Evolutionary conservation across 179 eudicot species (phyloP).

Genomic region (Drosera spatulata): DNA sequence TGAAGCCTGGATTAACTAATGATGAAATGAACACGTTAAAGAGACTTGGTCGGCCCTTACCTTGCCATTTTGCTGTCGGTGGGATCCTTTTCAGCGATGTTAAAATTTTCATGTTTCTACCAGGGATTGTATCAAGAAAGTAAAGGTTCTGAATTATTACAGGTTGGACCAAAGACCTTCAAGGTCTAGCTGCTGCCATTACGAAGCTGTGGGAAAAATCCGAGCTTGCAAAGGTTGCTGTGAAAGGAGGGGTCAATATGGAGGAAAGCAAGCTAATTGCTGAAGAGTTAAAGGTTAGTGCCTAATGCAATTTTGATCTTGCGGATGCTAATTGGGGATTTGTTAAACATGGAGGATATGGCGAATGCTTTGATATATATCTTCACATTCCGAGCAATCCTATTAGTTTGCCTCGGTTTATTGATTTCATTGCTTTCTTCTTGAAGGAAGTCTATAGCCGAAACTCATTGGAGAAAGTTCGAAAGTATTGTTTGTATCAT

Average conservation of each 20-base stretch:
- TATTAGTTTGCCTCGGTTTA: no score
- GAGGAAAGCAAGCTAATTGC: slow-evolving; percentile 88
- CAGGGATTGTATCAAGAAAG: slow-evolving; percentile 2
- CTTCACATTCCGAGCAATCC: no score
- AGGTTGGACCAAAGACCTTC: slow-evolving; percentile 88
- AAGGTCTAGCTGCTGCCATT: slow-evolving; percentile 88
- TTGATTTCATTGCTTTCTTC: no score
- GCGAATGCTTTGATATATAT: no score
- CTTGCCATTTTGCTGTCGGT: slow-evolving; percentile 96
- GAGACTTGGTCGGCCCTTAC: slow-evolving; percentile 90
- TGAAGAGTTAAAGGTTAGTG: slow-evolving; percentile 80
- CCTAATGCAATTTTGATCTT: no score
- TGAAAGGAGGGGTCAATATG: slow-evolving; percentile 90
- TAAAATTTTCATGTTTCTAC: neutral
- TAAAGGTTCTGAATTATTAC: slow-evolving; percentile 1
- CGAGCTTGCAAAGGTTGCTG: slow-evolving; percentile 87
- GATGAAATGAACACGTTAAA: slow-evolving; percentile 84
- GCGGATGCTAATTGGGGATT: no score
- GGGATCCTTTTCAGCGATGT: slow-evolving; percentile 9
- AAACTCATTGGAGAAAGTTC: no score
- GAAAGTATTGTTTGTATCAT: no score
- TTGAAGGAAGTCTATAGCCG: no score
- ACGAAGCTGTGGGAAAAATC: slow-evolving; percentile 97
- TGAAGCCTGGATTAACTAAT: slow-evolving; percentile 66
- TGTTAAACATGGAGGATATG: no score